These are phyloP conservation scores for Juncus effusus DNA, from an alignment of 176 grass and related monocot genomes.

Conservation along the genomic window DNA sequence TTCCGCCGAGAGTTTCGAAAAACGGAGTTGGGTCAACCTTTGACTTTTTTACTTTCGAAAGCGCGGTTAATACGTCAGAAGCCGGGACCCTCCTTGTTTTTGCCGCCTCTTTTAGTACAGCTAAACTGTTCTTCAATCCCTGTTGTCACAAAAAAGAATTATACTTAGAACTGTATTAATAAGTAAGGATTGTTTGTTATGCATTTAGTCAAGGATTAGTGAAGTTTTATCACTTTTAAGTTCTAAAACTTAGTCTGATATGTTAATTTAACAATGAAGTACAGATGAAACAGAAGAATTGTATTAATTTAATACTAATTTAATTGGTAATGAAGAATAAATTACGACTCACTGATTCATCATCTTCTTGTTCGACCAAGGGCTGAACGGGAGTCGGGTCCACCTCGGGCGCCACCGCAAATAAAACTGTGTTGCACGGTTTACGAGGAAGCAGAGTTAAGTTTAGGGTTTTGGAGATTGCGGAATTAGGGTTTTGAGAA, in stretches of 20 bases:
- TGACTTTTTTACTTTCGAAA: conserved; percentile 69
- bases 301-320: neutral
- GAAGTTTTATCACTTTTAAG: too few relatives aligned
- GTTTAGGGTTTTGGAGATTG: conserved; percentile 8
- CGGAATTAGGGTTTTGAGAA: neutral
- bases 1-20: conserved; percentile 74
- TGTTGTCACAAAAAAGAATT: conserved; percentile 19
- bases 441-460: neutral
- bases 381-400: conserved; percentile 5
- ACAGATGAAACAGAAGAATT: neutral
- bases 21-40: conserved; percentile 61
- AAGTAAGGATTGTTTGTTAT: too few relatives aligned
- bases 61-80: conserved; percentile 48
- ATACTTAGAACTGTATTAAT: neutral
- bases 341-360: neutral
- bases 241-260: too few relatives aligned
- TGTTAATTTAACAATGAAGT: neutral
- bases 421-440: neutral
- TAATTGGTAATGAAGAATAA: neutral
- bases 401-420: conserved; percentile 28
- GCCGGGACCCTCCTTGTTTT: conserved; percentile 69
- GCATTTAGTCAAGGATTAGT: too few relatives aligned
- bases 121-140: conserved; percentile 57
- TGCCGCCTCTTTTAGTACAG: conserved; percentile 74
- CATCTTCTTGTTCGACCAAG: conserved; percentile 13